Percentiles rank a stretch among this genome's conserved stretches.
These are phyloP conservation scores for Tephrocybe sp. DNA, from an alignment of 768 basidiomycete genomes.

Conservation along the genomic window DNA sequence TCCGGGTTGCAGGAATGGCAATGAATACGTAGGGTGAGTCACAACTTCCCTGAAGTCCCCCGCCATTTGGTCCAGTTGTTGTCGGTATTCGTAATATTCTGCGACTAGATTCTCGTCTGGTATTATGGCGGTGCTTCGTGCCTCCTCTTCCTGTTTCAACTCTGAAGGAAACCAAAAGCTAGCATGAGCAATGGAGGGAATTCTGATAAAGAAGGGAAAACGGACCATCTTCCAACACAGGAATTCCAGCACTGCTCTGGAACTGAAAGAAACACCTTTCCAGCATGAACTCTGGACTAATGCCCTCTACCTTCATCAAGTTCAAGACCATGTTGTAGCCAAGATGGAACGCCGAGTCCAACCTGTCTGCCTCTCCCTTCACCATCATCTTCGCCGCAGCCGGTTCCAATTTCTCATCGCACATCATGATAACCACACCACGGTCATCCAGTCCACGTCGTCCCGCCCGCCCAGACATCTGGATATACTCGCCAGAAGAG, in stretches of 20 bases:
- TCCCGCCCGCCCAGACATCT: slow-evolving; percentile 99
- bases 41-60: slow-evolving; percentile 90
- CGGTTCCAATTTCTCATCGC: slow-evolving; percentile 96
- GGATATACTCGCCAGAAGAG: slow-evolving; percentile 96
- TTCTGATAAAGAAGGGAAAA: slow-evolving; percentile 6
- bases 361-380: slow-evolving; percentile 94
- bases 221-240: slow-evolving; percentile 79
- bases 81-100: slow-evolving; percentile 91
- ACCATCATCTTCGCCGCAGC: slow-evolving; percentile 93
- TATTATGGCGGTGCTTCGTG: slow-evolving; percentile 63
- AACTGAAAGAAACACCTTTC: slow-evolving; percentile 98
- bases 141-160: slow-evolving; percentile 69
- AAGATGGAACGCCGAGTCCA: slow-evolving; percentile 97
- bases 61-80: slow-evolving; percentile 88
- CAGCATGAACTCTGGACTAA: slow-evolving; percentile 98
- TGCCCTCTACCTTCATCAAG: slow-evolving; percentile 96
- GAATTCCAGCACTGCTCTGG: slow-evolving; percentile 92
- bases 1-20: slow-evolving; percentile 92
- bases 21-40: slow-evolving; percentile 92
- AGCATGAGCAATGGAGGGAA: not conserved
- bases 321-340: slow-evolving; percentile 99
- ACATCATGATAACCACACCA: slow-evolving; percentile 99
- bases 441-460: slow-evolving; percentile 96
- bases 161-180: slow-evolving; percentile 44
- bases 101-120: slow-evolving; percentile 81